Base-by-base conservation (phyloP, 1,139 yeast species). In the Casaregolazyma lundiana region DNA sequence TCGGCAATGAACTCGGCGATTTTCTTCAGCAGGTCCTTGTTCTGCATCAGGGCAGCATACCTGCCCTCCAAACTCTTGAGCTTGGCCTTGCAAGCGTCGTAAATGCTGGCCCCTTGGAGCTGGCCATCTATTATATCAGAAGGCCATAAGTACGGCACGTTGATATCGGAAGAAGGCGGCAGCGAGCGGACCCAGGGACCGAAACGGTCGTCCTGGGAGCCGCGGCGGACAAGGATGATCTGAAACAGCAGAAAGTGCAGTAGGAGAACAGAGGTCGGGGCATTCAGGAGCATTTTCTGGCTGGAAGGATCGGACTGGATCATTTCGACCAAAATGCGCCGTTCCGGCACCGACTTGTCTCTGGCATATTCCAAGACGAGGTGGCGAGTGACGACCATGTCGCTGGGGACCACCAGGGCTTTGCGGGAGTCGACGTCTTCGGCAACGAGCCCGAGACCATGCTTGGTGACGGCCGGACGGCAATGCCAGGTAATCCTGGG, bases 131-230 rank as follows among this genome's bases (percentile, higher is more conserved):
- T 38, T 11, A 58, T 63, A 16, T 55, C 60, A 20, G 52, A 55
- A 16, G 56, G 53, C 64, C 65, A 62, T 2, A 58, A 46, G 49
- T 58, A 59, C 2, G 69, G 69, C 36, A 63, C 57, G 42, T 57
- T 53, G 43, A 66, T 60, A 16, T 62, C 61, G 26, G 46, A 39
- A 8, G 55, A 38, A 18, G 64, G 51, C 1, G 67, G 67, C 34
- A 63, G 48, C 7, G 52, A 48, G 45, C 54, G 41, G 40, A 56
- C 45, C 61, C 63, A 56, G 3, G 50, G 44, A 6, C 50, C 53
- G 45, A 54, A 57, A 6, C 40, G 44, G 18, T 42, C 35, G 34
- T 57, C 61, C 8, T 56, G 56, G 16, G 50, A 50, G 3, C 59
- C 60, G 24, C 56, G 24, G 13, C 55, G 46, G 29, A 51, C 49